Evolutionary conservation across 2,329 filamentous ascomycete genomes (phyloP).

Genomic region (Aspergillus novoparasiticus): DNA sequence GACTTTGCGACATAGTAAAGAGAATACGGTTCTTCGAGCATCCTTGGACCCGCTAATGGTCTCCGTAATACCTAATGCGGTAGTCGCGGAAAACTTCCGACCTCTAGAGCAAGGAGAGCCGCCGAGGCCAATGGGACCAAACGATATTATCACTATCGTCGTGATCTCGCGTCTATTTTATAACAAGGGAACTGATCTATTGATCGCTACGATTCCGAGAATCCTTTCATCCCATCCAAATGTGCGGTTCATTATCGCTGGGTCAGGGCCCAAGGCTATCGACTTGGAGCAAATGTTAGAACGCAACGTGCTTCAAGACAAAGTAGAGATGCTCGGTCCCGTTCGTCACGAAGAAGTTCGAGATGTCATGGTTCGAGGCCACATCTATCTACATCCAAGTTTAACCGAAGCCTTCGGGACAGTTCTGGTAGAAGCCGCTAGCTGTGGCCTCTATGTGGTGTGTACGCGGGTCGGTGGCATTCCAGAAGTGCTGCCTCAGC

Average conservation of each 20-base stretch:
- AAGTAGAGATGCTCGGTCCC: slow-evolving; percentile 87
- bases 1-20: slow-evolving; percentile 65
- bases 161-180: slow-evolving; percentile 98
- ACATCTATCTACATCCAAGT: slow-evolving; percentile 94
- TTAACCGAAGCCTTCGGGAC: slow-evolving; percentile 97
- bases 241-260: slow-evolving; percentile 94
- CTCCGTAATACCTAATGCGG: slow-evolving; percentile 95
- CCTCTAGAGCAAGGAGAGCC: slow-evolving; percentile 62
- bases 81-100: slow-evolving; percentile 93
- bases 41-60: slow-evolving; percentile 96
- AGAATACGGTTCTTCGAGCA: slow-evolving; percentile 93
- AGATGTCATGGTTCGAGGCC: slow-evolving; percentile 94
- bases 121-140: slow-evolving; percentile 71
- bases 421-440: slow-evolving; percentile 95
- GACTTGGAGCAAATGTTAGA: slow-evolving; percentile 98
- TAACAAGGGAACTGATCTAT: slow-evolving; percentile 95
- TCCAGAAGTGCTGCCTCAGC: slow-evolving; percentile 88
- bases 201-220: slow-evolving; percentile 93
- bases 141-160: slow-evolving; percentile 91
- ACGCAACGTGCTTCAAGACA: slow-evolving; percentile 88
- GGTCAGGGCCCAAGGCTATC: slow-evolving; percentile 93
- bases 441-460: slow-evolving; percentile 93
- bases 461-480: slow-evolving; percentile 96
- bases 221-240: slow-evolving; percentile 89
- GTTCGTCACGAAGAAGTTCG: slow-evolving; percentile 95